These are phyloP conservation scores for Penicillium sp. DNA, from an alignment of 2,329 filamentous ascomycete genomes.

Conservation along the genomic window DNA sequence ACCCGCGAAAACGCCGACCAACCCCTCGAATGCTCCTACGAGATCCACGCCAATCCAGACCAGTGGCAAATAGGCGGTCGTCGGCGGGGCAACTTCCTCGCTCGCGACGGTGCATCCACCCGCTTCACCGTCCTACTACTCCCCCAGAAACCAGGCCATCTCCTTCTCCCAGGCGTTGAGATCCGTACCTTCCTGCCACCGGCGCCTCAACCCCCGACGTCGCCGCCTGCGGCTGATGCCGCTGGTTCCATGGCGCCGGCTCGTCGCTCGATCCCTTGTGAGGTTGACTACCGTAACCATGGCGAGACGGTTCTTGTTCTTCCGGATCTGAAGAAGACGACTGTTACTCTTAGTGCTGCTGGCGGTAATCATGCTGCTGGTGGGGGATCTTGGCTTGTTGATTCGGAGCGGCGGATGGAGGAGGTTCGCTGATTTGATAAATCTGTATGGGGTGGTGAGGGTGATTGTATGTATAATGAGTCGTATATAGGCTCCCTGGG, in stretches of 20 bases:
- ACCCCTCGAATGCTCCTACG: conserved; percentile 70
- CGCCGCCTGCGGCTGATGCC: conserved; percentile 13
- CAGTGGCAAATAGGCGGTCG: conserved; percentile 79
- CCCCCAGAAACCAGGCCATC: conserved; percentile 65
- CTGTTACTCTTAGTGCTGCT: conserved; percentile 61
- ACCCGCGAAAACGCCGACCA: conserved; percentile 30
- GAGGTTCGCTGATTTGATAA: conserved; percentile 9
- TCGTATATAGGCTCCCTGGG: not conserved
- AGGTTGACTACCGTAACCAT: conserved; percentile 71
- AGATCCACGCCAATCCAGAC: conserved; percentile 64
- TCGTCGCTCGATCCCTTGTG: conserved; percentile 48
- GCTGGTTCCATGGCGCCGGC: conserved; percentile 11
- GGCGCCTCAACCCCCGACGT: conserved; percentile 19
- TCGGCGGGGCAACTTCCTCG: conserved; percentile 64
- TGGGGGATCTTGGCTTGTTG: conserved; percentile 58
- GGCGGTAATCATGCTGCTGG: conserved; percentile 38
- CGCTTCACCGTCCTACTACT: conserved; percentile 65
- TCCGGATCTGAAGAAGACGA: conserved; percentile 61
- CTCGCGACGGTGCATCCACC: conserved; percentile 39
- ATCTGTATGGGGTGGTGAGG: not conserved
- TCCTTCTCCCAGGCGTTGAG: conserved; percentile 71
- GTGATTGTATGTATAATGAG: not conserved
- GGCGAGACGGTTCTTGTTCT: conserved; percentile 70
- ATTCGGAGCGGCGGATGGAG: conserved; percentile 44
- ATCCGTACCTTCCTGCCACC: conserved; percentile 55